Evolutionary conservation across 2,329 filamentous ascomycete genomes (phyloP).

Genomic region (Colletotrichum sp.): DNA sequence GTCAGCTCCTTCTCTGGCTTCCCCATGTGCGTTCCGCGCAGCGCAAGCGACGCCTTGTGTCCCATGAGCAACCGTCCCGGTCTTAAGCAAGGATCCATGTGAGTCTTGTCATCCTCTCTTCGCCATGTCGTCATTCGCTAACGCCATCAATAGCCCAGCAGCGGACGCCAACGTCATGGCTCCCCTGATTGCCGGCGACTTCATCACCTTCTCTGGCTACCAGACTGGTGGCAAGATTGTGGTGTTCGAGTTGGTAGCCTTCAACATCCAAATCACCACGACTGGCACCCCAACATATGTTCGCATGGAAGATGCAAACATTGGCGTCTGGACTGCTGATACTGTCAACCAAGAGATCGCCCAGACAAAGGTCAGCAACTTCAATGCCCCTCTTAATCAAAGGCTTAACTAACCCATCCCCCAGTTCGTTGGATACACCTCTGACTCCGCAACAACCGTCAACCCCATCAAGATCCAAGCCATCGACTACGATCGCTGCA

Average conservation of each 20-base stretch:
- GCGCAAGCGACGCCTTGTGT: constrained; percentile 37
- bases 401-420: background rate
- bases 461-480: constrained; percentile 38
- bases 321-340: constrained; percentile 40
- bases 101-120: background rate
- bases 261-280: constrained; percentile 42
- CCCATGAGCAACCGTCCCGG: constrained; percentile 37
- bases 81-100: constrained; percentile 22
- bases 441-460: constrained; percentile 30
- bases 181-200: constrained; percentile 43
- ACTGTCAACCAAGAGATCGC: constrained; percentile 37
- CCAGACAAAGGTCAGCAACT: constrained; percentile 26
- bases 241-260: constrained; percentile 38
- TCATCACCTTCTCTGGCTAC: constrained; percentile 42
- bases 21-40: constrained; percentile 56
- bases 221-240: constrained; percentile 35
- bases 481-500: constrained; percentile 47
- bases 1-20: constrained; percentile 53
- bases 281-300: constrained; percentile 41
- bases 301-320: constrained; percentile 44
- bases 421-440: constrained; percentile 42
- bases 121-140: fast-evolving
- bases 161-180: constrained; percentile 43
- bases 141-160: constrained; percentile 28
- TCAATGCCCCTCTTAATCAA: fast-evolving